Base-by-base conservation (phyloP, 1,139 yeast species). In the Groenewaldozyma sp. region DNA sequence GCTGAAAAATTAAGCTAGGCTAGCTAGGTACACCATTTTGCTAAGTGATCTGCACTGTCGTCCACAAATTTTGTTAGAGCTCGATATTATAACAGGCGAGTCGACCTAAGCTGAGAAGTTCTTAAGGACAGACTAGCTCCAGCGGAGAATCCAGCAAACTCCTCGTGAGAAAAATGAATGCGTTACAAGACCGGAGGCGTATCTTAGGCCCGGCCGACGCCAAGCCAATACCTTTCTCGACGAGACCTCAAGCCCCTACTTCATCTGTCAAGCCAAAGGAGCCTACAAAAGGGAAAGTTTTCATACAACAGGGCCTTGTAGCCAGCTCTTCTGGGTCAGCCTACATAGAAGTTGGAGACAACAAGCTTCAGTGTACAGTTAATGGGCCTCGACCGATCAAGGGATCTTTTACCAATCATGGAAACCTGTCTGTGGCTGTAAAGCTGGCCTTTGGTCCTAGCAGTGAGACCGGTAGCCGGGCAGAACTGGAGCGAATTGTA, bases 341-440 rank as follows among this genome's bases (percentile, higher is more conserved):
- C 10, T 82, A 80, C 52, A 58, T 84, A 28, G 96, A 88, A 58
- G 68, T 73, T 10, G 81, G 74, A 13, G 71, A 71, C 38, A 73
- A 76, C 24, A 69, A 78, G 31, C 63, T 87, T 5, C 76, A 81
- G 45, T 79, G 80, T 1, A 72, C 87, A 1, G 80, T 88, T 0
- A 84, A 80, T 59, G 97, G 96, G 0, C 96, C 97, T 9, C 71
- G 91, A 48, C 95, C 96, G 4, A 78, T 82, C 36, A 68, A 84
- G 46, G 87, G 88, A 0, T 73, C 84, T 1, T 83, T 82, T 56
- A 69, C 76, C 26, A 78, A 80, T 32, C 68, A 76, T 42, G 93
- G 93, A 1, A 68, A 76, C 2, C 65, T 84, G 36, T 70, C 79
- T 18, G 87, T 83, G 2, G 82, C 78, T 44, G 70, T 81, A 44